phyloP scores from a whole-genome alignment of 805 yeast genomes.

The Saccharomyces cerevisiae region DNA sequence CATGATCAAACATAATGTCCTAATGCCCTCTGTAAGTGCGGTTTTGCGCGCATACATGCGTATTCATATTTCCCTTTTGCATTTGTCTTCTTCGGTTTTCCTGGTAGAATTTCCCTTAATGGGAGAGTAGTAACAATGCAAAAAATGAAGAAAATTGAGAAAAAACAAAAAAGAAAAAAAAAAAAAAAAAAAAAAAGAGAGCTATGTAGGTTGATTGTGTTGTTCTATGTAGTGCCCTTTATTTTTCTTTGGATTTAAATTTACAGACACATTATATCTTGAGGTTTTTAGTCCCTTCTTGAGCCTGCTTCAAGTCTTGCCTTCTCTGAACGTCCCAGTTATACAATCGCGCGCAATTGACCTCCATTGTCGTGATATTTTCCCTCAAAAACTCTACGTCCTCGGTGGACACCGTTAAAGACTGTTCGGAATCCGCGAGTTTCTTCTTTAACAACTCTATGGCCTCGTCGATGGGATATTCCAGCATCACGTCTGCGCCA shows the following conservation, averaged over 20 bases:
- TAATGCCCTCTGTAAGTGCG: neutral
- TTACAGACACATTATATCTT: slow-evolving; percentile 8
- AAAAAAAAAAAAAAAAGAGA: neutral
- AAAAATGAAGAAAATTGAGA: neutral
- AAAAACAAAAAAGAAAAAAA: neutral
- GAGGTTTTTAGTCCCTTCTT: slow-evolving; percentile 35
- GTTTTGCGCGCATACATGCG: neutral
- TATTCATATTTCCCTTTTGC: neutral
- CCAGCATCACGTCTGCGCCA: slow-evolving; percentile 98
- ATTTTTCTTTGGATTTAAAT: neutral
- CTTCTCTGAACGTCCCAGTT: slow-evolving; percentile 84
- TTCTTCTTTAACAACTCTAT: slow-evolving; percentile 55
- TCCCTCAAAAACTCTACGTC: slow-evolving; percentile 86
- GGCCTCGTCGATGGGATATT: slow-evolving; percentile 87
- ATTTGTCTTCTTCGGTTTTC: neutral
- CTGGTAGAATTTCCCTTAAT: neutral
- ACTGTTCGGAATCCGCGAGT: slow-evolving; percentile 52
- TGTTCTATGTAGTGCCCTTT: neutral
- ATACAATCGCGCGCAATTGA: slow-evolving; percentile 85
- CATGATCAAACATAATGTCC: neutral
- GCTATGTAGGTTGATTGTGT: neutral
- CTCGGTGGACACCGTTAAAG: slow-evolving; percentile 57
- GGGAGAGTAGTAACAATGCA: neutral
- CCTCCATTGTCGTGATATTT: slow-evolving; percentile 95
- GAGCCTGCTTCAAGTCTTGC: slow-evolving; percentile 37